phyloP scores from a whole-genome alignment of 768 basidiomycete species.

The Mycena crocata region DNA sequence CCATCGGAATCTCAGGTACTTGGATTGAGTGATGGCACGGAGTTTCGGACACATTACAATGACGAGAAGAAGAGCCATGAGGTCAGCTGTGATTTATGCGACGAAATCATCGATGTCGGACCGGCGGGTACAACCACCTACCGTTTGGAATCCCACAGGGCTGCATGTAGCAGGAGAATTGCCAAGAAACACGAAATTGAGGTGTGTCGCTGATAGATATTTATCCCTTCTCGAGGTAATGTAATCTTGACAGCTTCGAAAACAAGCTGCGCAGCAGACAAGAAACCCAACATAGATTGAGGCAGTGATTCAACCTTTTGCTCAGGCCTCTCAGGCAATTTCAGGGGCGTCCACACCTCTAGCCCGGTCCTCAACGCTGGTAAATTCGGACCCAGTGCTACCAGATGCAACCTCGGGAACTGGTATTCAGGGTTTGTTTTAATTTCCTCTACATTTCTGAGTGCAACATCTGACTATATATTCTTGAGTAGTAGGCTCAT shows the following conservation, averaged over 20 bases:
- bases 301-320: background rate
- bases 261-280: conserved; percentile 7
- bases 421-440: conserved; percentile 12
- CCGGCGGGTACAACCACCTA: conserved; percentile 14
- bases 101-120: conserved; percentile 5
- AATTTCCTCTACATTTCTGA: background rate
- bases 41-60: conserved; percentile 6
- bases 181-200: conserved; percentile 5
- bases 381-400: no score
- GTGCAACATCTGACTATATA: conserved; percentile 4
- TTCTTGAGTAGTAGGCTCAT: conserved; percentile 4
- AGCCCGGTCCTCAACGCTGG: no score
- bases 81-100: conserved; percentile 18
- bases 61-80: conserved; percentile 14
- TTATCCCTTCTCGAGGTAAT: background rate
- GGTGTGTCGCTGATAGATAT: conserved; percentile 9
- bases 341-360: no score
- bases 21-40: conserved; percentile 12
- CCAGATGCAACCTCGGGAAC: background rate
- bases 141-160: conserved; percentile 12
- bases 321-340: no score
- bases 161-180: conserved; percentile 11
- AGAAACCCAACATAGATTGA: background rate
- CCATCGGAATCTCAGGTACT: conserved; percentile 15
- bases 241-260: conserved; percentile 16